A percentile compares a stretch with the other conserved stretches of the same genome.
These are phyloP conservation scores for Candida krabiensis DNA, from an alignment of 805 yeast genomes.

Conservation along the genomic window DNA sequence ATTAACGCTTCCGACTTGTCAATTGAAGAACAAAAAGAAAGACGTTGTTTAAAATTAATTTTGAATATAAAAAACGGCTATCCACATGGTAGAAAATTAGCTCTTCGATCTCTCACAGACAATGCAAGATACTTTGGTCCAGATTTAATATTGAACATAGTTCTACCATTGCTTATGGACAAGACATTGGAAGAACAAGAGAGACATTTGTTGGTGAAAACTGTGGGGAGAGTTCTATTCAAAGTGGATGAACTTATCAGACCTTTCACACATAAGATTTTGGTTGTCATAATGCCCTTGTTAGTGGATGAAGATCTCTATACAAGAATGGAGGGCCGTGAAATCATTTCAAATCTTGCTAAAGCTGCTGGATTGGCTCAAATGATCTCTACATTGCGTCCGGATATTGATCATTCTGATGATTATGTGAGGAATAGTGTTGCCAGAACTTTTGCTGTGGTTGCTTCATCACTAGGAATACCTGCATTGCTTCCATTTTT, in stretches of 20 bases:
- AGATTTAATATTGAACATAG: slow-evolving; percentile 59
- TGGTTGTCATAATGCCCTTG: slow-evolving; percentile 75
- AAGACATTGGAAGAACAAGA: slow-evolving; percentile 76
- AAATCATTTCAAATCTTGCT: slow-evolving; percentile 69
- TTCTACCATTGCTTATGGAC: slow-evolving; percentile 77
- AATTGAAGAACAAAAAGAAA: slow-evolving; percentile 55
- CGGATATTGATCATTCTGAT: slow-evolving; percentile 80
- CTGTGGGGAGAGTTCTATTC: slow-evolving; percentile 66
- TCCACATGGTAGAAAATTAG: slow-evolving; percentile 62
- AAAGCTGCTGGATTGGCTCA: slow-evolving; percentile 81
- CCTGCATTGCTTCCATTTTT: slow-evolving; percentile 74
- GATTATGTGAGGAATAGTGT: slow-evolving; percentile 77
- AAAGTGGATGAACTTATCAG: slow-evolving; percentile 62
- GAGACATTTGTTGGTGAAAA: slow-evolving; percentile 76
- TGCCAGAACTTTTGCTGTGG: slow-evolving; percentile 79
- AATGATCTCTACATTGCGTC: slow-evolving; percentile 75
- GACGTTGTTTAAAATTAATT: slow-evolving; percentile 60
- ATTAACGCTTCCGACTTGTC: slow-evolving; percentile 37
- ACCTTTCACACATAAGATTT: slow-evolving; percentile 72
- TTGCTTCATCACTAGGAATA: slow-evolving; percentile 76
- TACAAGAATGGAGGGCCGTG: slow-evolving; percentile 78
- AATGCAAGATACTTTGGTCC: slow-evolving; percentile 70
- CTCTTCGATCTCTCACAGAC: slow-evolving; percentile 66
- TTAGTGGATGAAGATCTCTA: slow-evolving; percentile 75
- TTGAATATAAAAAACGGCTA: slow-evolving; percentile 78